Percentiles rank a stretch among this genome's conserved stretches.
Evolutionary conservation across 2,329 filamentous ascomycete genomes (phyloP).

Genomic region (Orbilia javanica): DNA sequence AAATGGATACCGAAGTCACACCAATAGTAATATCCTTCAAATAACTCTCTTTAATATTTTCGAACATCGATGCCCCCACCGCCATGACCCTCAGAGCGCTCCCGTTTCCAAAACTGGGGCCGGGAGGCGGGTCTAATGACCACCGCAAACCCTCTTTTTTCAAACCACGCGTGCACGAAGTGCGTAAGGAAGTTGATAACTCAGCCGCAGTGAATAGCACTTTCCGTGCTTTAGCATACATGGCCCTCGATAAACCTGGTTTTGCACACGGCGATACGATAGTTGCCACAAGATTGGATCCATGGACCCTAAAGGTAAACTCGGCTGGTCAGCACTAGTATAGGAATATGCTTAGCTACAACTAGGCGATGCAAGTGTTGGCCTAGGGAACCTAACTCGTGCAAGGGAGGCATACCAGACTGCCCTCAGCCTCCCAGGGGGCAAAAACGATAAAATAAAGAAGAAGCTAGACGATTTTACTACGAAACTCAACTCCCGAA

Average conservation of each 20-base stretch:
- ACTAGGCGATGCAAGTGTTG: conserved; percentile 19
- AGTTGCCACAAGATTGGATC: conserved; percentile 6
- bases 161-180: not conserved
- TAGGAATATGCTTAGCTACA: too few species aligned
- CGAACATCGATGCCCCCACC: conserved; percentile 21
- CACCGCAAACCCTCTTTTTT: not conserved
- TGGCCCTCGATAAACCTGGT: conserved; percentile 15
- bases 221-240: conserved; percentile 29
- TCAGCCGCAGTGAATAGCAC: conserved; percentile 20
- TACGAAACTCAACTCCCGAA: conserved; percentile 5
- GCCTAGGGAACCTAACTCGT: conserved; percentile 19
- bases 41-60: conserved; percentile 9
- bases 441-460: conserved; percentile 6
- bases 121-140: not conserved
- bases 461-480: conserved; percentile 26
- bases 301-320: conserved; percentile 43
- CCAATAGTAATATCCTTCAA: conserved; percentile 8
- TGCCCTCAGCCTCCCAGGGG: conserved; percentile 3
- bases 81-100: conserved; percentile 6
- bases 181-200: conserved; percentile 28
- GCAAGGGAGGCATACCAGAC: conserved; percentile 38
- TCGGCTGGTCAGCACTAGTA: conserved; percentile 19
- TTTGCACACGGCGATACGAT: conserved; percentile 24
- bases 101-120: conserved; percentile 18
- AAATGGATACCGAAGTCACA: conserved; percentile 2